Evolutionary conservation across 768 basidiomycete species (phyloP).

Genomic region (Daedaleopsis nitida): DNA sequence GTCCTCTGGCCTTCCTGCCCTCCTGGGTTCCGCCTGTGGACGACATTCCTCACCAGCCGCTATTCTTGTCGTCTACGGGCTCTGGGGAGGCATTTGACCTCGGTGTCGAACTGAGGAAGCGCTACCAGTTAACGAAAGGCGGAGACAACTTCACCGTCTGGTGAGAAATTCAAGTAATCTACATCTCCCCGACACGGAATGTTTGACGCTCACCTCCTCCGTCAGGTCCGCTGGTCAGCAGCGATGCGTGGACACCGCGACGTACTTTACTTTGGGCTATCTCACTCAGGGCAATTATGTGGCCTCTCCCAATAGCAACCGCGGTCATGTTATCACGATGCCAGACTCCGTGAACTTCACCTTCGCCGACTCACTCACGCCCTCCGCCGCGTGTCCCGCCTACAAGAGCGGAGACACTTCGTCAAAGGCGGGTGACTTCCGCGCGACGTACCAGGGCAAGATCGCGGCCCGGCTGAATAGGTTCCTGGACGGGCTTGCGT

Average conservation of each 20-base stretch:
- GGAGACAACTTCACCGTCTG: constrained; percentile 45
- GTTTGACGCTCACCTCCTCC: neutral
- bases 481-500: constrained; percentile 37
- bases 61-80: constrained; percentile 42
- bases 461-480: constrained; percentile 40
- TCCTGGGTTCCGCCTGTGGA: constrained; percentile 45
- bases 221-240: constrained; percentile 45
- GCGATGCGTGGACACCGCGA: constrained; percentile 44
- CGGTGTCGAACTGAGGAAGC: constrained; percentile 41
- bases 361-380: constrained; percentile 45
- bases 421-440: constrained; percentile 30
- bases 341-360: constrained; percentile 45
- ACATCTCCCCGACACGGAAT: no score
- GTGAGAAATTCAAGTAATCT: constrained; percentile 25
- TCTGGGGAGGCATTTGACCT: constrained; percentile 43
- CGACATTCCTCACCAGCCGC: constrained; percentile 39
- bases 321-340: constrained; percentile 38
- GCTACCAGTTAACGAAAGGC: constrained; percentile 42
- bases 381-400: constrained; percentile 40
- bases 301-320: constrained; percentile 31
- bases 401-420: constrained; percentile 37
- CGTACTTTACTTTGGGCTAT: constrained; percentile 43
- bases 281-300: constrained; percentile 45
- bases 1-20: constrained; percentile 42
- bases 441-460: constrained; percentile 34